These are phyloP conservation scores for Blastocystis sp. DNA, from an alignment of 352 stramenopile species.

Conservation along the genomic window DNA sequence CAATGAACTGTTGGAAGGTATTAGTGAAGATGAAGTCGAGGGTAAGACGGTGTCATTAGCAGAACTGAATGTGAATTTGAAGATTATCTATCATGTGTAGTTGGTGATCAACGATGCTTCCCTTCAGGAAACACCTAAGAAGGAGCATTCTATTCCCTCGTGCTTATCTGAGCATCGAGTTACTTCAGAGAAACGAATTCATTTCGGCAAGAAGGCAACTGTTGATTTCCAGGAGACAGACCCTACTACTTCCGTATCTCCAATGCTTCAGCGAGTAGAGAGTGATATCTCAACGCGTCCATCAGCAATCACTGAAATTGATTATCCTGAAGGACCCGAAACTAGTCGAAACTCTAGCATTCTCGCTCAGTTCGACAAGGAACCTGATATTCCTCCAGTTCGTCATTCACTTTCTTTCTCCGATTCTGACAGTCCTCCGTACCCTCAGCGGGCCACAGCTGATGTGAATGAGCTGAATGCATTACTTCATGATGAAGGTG, in stretches of 20 bases:
- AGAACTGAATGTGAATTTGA: slow-evolving; percentile 16
- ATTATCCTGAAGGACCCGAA: slow-evolving; percentile 5
- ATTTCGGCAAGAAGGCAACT: slow-evolving; percentile 5
- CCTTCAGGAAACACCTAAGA: neutral
- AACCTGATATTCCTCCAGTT: neutral
- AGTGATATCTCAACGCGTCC: neutral
- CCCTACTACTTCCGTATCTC: slow-evolving; percentile 7
- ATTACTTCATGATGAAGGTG: neutral
- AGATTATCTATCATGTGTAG: neutral
- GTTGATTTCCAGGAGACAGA: neutral
- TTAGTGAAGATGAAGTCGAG: neutral
- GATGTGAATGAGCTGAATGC: slow-evolving; percentile 37
- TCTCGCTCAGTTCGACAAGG: slow-evolving; percentile 34
- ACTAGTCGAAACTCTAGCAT: slow-evolving; percentile 38
- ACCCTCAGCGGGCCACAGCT: neutral
- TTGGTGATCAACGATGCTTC: slow-evolving; percentile 1
- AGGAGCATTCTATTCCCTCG: neutral
- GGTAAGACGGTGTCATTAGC: slow-evolving; percentile 19
- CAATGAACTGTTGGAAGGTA: too few species aligned
- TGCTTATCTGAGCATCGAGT: neutral
- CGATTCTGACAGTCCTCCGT: neutral
- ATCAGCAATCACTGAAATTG: slow-evolving; percentile 14
- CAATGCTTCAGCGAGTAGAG: slow-evolving; percentile 10
- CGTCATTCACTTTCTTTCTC: neutral
- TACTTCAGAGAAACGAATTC: slow-evolving; percentile 35